Evolutionary conservation across 441 rosid genomes (phyloP), one percentile per base, ranked within the genome.

Genomic region (Bocquillonia castaneifolia): DNA sequence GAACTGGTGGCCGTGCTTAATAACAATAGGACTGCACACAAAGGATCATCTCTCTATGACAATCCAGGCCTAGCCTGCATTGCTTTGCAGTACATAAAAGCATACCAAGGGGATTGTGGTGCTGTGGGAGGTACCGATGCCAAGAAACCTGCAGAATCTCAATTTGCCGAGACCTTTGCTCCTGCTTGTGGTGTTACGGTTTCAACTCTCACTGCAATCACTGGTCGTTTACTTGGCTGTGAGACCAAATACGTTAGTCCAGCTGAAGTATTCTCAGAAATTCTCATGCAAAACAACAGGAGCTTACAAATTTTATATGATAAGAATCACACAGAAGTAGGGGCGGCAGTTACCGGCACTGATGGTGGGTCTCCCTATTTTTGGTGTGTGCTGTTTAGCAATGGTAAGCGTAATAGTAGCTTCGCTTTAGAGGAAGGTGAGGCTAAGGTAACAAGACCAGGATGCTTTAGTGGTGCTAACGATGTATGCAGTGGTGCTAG

Each of bases 361-460:
- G 86, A 85, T 68, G 90, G 92, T 5, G 90, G 92, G 13, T 74
- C 84, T 59, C 90, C 90, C 23, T 85, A 80, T 62, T 88, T 88
- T 79, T 88, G 92, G 92, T 84, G 95, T 64, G 86, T 86, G 47
- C 65, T 88, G 79, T 86, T 88, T 80, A 85, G 95, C 77, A 85
- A 75, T 40, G 92, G 92, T 20, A 82, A 70, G 69, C 31, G 23
- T 10, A 86, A 85, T 57, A 71, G 82, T 42, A 86, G 95, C 83
- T 86, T 83, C 71, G 75, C 76, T 63, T 51, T 71, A 1, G 83
- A 82, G 64, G 85, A 74, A 37, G 90, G 92, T 15, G 86, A 58
- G 51, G 82, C 88, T 36, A 88, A 85, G 82, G 64, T 79, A 56
- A 39, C 85, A 37, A 76, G 51, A 61, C 84, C 88, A 0, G 92